These are phyloP conservation scores for Hypoxylon sp. DNA, from an alignment of 2,329 filamentous ascomycete genomes.

Conservation along the genomic window DNA sequence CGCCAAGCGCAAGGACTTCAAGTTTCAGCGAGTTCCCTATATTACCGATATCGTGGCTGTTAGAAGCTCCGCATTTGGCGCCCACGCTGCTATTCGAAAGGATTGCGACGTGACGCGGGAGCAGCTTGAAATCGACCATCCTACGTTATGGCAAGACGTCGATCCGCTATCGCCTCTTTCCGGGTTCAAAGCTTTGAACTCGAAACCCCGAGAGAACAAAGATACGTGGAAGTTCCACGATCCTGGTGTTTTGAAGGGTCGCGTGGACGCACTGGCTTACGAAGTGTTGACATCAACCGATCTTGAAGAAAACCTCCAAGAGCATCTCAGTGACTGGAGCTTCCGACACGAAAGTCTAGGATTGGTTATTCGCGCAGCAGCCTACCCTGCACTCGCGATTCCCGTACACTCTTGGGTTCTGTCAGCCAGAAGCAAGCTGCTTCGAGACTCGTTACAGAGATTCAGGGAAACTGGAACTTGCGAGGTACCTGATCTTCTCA, in stretches of 20 bases:
- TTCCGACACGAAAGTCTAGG: constrained; percentile 54
- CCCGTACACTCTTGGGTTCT: constrained; percentile 87
- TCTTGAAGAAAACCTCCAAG: constrained; percentile 68
- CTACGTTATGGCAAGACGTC: constrained; percentile 77
- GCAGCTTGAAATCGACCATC: constrained; percentile 70
- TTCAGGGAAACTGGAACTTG: constrained; percentile 63
- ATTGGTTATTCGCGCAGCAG: constrained; percentile 61
- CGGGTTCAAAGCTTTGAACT: constrained; percentile 60
- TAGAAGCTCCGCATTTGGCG: constrained; percentile 86
- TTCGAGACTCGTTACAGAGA: constrained; percentile 69
- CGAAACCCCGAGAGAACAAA: constrained; percentile 47
- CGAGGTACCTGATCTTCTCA: constrained; percentile 66
- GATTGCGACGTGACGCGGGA: constrained; percentile 83
- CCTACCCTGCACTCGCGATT: constrained; percentile 72
- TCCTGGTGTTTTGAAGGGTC: constrained; percentile 56
- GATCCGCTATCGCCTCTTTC: constrained; percentile 72
- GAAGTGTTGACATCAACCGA: constrained; percentile 69
- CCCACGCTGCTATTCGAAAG: constrained; percentile 85
- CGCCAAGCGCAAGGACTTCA: constrained; percentile 84
- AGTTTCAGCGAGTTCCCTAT: constrained; percentile 89
- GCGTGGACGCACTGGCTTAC: constrained; percentile 59
- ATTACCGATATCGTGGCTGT: constrained; percentile 86
- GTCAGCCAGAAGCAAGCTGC: constrained; percentile 72
- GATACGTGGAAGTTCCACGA: constrained; percentile 54
- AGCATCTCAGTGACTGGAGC: constrained; percentile 55